Percentiles rank a stretch among this genome's conserved stretches.
phyloP scores from a whole-genome alignment of 768 basidiomycete species.

The Paxillus ammoniavirescens region DNA sequence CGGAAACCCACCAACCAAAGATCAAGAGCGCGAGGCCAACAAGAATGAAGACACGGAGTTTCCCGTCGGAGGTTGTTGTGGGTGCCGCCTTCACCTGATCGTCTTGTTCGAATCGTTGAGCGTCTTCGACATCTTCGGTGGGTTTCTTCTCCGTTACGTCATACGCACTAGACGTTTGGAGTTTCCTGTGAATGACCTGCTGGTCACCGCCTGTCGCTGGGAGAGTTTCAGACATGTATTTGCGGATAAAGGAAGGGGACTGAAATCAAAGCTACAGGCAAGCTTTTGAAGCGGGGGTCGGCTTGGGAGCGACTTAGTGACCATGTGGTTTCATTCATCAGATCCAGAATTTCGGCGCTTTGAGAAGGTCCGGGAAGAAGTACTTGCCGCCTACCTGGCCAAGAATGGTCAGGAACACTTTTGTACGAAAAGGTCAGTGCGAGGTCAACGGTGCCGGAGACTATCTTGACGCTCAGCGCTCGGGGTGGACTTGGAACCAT shows the following conservation, averaged over 20 bases:
- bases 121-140: slow-evolving; percentile 20
- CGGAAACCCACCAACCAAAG: slow-evolving; percentile 84
- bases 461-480: no score
- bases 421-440: no score
- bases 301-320: no score
- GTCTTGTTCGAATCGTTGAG: slow-evolving; percentile 1
- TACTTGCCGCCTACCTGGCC: no score
- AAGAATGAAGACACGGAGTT: slow-evolving; percentile 46
- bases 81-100: slow-evolving; percentile 6
- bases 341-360: no score
- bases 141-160: slow-evolving; percentile 8
- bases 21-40: slow-evolving; percentile 56
- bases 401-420: no score
- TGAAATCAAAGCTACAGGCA: neutral
- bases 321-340: neutral
- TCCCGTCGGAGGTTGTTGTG: slow-evolving; percentile 12
- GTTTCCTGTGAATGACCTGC: slow-evolving; percentile 20
- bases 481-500: no score
- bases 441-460: no score
- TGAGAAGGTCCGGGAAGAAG: no score
- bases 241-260: neutral
- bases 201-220: neutral
- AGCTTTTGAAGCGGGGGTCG: neutral
- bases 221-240: slow-evolving; percentile 18
- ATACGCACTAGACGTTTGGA: slow-evolving; percentile 12